Conservation (phyloP, 2,329 filamentous ascomycete genomes). For the Aspergillus sp. region DNA sequence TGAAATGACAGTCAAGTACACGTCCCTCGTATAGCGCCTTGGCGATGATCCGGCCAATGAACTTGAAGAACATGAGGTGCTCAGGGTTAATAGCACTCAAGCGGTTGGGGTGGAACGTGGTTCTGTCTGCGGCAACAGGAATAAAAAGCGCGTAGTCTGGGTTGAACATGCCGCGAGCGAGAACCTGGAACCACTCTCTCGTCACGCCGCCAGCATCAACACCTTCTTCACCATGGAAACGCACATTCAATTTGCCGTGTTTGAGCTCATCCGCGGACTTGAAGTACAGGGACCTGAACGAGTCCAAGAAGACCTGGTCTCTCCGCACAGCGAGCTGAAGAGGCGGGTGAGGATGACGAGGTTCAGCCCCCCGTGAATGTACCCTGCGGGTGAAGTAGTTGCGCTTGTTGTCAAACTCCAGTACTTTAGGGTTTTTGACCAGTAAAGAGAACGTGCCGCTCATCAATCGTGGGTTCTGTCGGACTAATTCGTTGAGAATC, state of each 20-base stretch:
- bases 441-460: conserved; percentile 94
- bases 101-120: conserved; percentile 97
- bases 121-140: conserved; percentile 93
- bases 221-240: conserved; percentile 95
- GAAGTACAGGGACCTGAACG: conserved; percentile 97
- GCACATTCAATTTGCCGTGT: conserved; percentile 95
- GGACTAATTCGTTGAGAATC: conserved; percentile 95
- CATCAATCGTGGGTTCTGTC: conserved; percentile 97
- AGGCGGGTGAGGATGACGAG: conserved; percentile 70
- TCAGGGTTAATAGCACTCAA: conserved; percentile 92
- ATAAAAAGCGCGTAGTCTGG: conserved; percentile 96
- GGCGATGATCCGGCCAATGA: conserved; percentile 96
- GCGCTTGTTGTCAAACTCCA: conserved; percentile 99
- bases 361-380: conserved; percentile 70
- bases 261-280: conserved; percentile 97
- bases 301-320: conserved; percentile 96
- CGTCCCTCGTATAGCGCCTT: conserved; percentile 96
- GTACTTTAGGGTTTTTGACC: conserved; percentile 97
- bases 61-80: conserved; percentile 98
- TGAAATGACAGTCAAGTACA: conserved; percentile 97
- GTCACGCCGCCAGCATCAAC: conserved; percentile 97
- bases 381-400: conserved; percentile 97
- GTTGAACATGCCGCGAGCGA: conserved; percentile 98
- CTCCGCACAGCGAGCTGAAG: conserved; percentile 87
- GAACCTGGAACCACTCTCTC: conserved; percentile 98